Evolutionary conservation across 306 rosid species (phyloP), one percentile per base, ranked within the genome.

Genomic region (Echinosophora koreensis): DNA sequence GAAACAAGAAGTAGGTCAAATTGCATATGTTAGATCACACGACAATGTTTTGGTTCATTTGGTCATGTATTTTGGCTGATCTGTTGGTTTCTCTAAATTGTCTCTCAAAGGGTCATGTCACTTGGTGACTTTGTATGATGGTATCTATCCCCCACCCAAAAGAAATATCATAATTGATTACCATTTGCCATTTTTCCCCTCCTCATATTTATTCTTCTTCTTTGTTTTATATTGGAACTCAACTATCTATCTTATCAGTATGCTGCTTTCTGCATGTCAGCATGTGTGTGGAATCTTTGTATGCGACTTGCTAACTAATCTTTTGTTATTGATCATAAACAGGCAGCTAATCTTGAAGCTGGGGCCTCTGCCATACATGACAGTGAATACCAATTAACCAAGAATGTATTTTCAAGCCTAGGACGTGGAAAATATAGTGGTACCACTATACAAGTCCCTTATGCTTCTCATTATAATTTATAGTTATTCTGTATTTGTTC

Each of bases 351-450:
- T 81, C 79, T 88, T 77, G 99, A 95, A 82, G 89, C 90, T 18
- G 97, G 90, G 81, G 89, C 86, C 71, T 84, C 96, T 79, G 92
- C 88, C 41, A 80, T 90, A 77, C 96, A 87, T 54, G 87, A 83
- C 70, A 86, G 92, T 56, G 93, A 88, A 77, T 95, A 84, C 89
- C 97, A 84, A 86, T 81, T 95, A 83, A 87, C 90, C 37, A 95
- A 92, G 80, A 90, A 88, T 82, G 97, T 50, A 35, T 85, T 92
- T 87, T 91, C 97, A 72, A 86, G 88, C 82, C 75, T 88, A 86
- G 90, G 89, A 59, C 93, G 85, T 82, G 96, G 93, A 73, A 95
- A 95, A 79, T 95, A 87, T 65, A 95, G 97, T 66, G 99, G 97
- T 95, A 91, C 28, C 37, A 55, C 66, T 61, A 44, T 60, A 73